Base-by-base conservation (phyloP, 441 rosid species). In the Erodium texanum region DNA sequence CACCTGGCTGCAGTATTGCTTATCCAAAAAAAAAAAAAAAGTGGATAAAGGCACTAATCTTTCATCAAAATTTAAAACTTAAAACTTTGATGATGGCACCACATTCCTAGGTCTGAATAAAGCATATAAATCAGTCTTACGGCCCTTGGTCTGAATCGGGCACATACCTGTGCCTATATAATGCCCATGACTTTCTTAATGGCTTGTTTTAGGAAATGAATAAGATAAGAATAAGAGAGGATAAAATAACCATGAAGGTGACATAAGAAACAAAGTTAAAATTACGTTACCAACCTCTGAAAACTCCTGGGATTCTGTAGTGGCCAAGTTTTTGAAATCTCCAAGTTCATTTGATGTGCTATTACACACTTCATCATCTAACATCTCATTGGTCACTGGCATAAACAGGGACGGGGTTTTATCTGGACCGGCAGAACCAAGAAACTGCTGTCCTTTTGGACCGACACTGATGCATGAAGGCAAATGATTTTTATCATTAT, bases 391-490 rank as follows among this genome's bases (percentile, higher is more conserved):
- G 4, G 71, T 73, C 59, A 81, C 27, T 61, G 83, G 75, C 68
- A 83, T 74, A 67, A 79, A 12, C 54, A 83, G 65, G 14, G 79
- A 76, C 58, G 83, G 83, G 64, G 79, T 83, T 71, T 79, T 65
- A 79, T 83, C 83, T 38, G 82, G 74, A 34, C 69, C 70, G 27
- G 87, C 79, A 70, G 83, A 76, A 61, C 48, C 64, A 66, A 83
- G 80, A 73, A 72, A 77, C 64, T 78, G 75, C 68, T 68, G 67
- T 52, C 83, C 87, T 69, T 73, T 78, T 5, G 58, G 64, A 70
- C 80, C 67, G 23, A 83, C 75, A 58, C 85, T 81, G 75, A 69
- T 68, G 66, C 76, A 76, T 68, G 41, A 58, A 43, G 68, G 19
- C 68, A 58, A 12, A 23, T 29, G 63, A 27, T 22, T n/a, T n/a